These are phyloP conservation scores for Sanghuangporus baumii DNA, from an alignment of 1,284 basidiomycete genomes.

Conservation along the genomic window DNA sequence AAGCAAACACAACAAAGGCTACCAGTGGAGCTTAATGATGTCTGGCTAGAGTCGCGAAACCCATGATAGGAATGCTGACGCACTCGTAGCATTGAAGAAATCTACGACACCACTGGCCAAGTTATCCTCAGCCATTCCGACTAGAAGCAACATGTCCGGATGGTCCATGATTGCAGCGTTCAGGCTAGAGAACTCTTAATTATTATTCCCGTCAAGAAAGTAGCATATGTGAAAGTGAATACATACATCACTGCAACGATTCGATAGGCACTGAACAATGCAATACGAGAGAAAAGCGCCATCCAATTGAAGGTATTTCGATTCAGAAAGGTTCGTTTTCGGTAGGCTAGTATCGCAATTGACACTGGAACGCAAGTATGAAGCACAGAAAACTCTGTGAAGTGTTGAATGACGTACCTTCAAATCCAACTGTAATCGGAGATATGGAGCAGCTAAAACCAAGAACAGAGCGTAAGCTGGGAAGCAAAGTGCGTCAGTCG, in stretches of 20 bases:
- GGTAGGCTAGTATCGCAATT: constrained; percentile 5
- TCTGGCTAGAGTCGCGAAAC: not conserved
- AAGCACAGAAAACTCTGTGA: not conserved
- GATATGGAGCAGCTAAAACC: constrained; percentile 6
- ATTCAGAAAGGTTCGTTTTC: not conserved
- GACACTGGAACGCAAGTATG: not conserved
- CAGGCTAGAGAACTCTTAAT: not conserved
- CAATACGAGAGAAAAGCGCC: constrained; percentile 12
- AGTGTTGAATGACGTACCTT: constrained; percentile 3
- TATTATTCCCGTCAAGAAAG: too few species aligned
- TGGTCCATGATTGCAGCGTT: constrained; percentile 11
- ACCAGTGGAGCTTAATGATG: constrained; percentile 11
- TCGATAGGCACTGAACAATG: constrained; percentile 16
- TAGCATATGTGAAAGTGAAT: too few species aligned
- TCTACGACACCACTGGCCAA: constrained; percentile 16
- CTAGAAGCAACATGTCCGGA: constrained; percentile 16
- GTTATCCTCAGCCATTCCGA: constrained; percentile 13
- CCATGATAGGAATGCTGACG: not conserved
- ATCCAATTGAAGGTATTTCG: not conserved
- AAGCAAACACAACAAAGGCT: constrained; percentile 12
- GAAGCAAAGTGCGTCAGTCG: not conserved
- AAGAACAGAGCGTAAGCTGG: constrained; percentile 4
- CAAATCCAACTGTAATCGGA: constrained; percentile 11
- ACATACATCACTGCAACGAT: constrained; percentile 11
- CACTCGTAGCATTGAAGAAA: constrained; percentile 14